phyloP scores from a whole-genome alignment of 148 eudicot species.

The Pharnaceum exiguum region DNA sequence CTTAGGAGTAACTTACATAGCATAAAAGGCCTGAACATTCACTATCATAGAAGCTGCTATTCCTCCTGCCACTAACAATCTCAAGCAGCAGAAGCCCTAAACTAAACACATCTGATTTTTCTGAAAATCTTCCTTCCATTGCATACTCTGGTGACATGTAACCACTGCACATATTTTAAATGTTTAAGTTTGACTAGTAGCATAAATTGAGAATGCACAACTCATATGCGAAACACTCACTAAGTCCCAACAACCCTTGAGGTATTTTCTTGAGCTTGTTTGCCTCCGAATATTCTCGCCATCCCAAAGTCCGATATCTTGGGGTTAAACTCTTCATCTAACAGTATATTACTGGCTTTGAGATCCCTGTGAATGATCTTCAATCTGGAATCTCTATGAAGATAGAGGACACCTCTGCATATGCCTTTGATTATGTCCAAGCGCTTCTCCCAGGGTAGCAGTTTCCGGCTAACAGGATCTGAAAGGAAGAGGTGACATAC shows the following conservation, averaged over 20 bases:
- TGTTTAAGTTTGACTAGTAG: not conserved
- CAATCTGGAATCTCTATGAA: constrained; percentile 26
- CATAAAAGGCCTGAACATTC: constrained; percentile 22
- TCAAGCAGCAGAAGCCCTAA: constrained; percentile 47
- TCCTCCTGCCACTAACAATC: constrained; percentile 35
- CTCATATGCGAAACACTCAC: constrained; percentile 20
- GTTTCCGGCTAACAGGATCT: constrained; percentile 3
- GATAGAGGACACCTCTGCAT: constrained; percentile 22
- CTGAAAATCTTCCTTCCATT: constrained; percentile 44
- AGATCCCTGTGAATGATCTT: constrained; percentile 28
- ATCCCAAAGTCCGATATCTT: constrained; percentile 45
- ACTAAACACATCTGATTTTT: constrained; percentile 52
- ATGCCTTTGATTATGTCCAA: constrained; percentile 26
- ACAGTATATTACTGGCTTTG: constrained; percentile 23
- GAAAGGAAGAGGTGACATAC: too few relatives aligned
- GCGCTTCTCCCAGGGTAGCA: constrained; percentile 31
- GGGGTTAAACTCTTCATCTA: constrained; percentile 15
- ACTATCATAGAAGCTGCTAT: constrained; percentile 10
- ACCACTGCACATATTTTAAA: constrained; percentile 22
- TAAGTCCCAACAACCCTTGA: constrained; percentile 35
- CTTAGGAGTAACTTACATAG: constrained; percentile 30
- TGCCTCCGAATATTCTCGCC: constrained; percentile 32
- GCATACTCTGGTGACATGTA: constrained; percentile 62
- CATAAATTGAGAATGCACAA: not conserved
- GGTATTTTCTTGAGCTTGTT: constrained; percentile 30